Conservation (phyloP, 2,329 filamentous ascomycete species). For the Fonsecaea erecta region DNA sequence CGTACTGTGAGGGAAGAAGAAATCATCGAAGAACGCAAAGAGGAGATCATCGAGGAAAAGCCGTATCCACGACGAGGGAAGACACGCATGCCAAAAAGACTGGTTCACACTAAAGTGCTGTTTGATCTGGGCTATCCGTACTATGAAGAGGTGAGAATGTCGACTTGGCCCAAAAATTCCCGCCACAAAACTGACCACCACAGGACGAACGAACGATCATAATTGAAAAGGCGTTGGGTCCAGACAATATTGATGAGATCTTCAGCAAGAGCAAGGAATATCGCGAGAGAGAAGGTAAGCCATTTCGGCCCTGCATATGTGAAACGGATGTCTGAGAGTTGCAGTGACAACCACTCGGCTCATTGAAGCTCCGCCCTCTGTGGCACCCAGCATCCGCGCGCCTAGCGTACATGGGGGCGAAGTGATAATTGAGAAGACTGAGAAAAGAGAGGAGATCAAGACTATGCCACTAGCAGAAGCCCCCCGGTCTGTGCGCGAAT, state of each 20-base stretch:
- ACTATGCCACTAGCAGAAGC: constrained; percentile 38
- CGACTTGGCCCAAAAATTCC: background rate
- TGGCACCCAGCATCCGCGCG: constrained; percentile 28
- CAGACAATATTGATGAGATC: constrained; percentile 88
- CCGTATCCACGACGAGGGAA: constrained; percentile 81
- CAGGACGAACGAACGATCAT: constrained; percentile 76
- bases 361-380: constrained; percentile 39
- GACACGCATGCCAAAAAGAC: constrained; percentile 79
- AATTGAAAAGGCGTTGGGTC: constrained; percentile 81
- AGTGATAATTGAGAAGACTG: constrained; percentile 32
- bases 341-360: constrained; percentile 38
- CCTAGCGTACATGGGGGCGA: constrained; percentile 49
- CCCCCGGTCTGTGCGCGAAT: constrained; percentile 42
- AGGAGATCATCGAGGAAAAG: constrained; percentile 54
- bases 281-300: constrained; percentile 44
- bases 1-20: constrained; percentile 36
- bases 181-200: constrained; percentile 37
- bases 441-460: constrained; percentile 32
- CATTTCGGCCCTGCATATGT: background rate
- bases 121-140: constrained; percentile 86
- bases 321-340: constrained; percentile 14
- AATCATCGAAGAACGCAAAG: constrained; percentile 42
- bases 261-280: constrained; percentile 82
- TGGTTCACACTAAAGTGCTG: constrained; percentile 80
- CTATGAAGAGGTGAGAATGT: constrained; percentile 72